These are phyloP conservation scores for Strigomonas galati DNA, from an alignment of 208 protist genomes.

Conservation along the genomic window DNA sequence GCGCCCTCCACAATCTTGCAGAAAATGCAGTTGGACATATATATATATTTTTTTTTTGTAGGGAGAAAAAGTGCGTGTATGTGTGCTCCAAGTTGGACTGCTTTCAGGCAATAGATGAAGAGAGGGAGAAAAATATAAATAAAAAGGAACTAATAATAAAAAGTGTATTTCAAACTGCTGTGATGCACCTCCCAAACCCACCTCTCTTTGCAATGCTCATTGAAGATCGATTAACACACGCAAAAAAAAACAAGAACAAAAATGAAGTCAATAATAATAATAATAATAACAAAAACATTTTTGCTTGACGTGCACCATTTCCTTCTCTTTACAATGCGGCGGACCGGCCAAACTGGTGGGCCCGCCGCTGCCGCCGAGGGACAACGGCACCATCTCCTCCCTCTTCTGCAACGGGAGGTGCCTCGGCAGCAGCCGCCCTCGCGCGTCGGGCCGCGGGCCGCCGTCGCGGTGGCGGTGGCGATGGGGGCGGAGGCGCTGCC, in stretches of 20 bases:
- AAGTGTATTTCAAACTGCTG: not conserved
- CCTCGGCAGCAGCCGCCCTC: not conserved
- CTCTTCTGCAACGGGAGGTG: not conserved
- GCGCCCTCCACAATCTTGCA: conserved; percentile 79
- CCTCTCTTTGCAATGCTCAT: too few species aligned
- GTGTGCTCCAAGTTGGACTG: not conserved
- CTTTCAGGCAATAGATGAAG: not conserved
- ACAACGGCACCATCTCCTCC: conserved; percentile 8
- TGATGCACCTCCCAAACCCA: not conserved
- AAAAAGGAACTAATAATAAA: conserved; percentile 13
- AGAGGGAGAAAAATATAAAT: conserved; percentile 14
- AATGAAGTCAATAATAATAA: conserved; percentile 6
- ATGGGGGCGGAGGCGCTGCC: not conserved
- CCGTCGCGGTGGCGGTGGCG: not conserved
- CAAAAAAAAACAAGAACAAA: conserved; percentile 8
- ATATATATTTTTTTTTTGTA: not conserved
- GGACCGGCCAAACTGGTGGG: conserved; percentile 27
- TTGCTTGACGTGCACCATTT: too few species aligned
- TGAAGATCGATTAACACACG: too few species aligned
- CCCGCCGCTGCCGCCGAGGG: conserved; percentile 26
- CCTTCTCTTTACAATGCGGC: conserved; percentile 20
- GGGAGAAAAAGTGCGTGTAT: not conserved
- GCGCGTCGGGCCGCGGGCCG: not conserved
- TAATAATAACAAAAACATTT: conserved; percentile 4
- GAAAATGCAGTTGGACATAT: conserved; percentile 60